These are phyloP conservation scores for Rhodomyrtus psidioides DNA, from an alignment of 441 rosid species.

Conservation along the genomic window DNA sequence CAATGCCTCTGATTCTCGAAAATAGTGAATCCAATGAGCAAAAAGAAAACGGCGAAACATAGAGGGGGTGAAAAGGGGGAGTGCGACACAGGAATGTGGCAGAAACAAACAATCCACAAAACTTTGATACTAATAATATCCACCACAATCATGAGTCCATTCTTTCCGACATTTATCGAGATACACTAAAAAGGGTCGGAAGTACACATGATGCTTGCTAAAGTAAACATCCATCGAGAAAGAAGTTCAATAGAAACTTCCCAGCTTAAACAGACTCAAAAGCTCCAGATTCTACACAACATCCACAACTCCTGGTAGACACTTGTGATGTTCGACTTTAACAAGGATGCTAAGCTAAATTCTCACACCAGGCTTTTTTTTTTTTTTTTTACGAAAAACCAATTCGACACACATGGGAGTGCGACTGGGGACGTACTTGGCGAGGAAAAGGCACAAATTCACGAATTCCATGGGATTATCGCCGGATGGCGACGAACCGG, in stretches of 20 bases:
- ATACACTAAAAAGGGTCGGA: not conserved
- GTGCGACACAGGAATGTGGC: not conserved
- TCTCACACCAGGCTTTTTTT: not conserved
- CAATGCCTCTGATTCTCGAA: conserved; percentile 66
- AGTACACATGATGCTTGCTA: not conserved
- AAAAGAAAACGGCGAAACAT: not conserved
- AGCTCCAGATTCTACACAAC: not conserved
- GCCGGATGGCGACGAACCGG: conserved; percentile 13
- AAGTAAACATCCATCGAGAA: not conserved
- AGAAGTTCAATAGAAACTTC: not conserved
- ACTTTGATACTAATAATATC: not conserved
- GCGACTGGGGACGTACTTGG: conserved; percentile 33
- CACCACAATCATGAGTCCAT: not conserved
- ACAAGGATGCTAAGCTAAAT: not conserved
- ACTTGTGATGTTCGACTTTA: not conserved
- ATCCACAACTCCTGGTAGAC: not conserved
- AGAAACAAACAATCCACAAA: not conserved
- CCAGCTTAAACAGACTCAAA: not conserved
- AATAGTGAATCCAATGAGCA: conserved; percentile 7
- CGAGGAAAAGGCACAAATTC: conserved; percentile 65
- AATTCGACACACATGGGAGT: too few relatives aligned
- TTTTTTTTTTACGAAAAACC: not conserved
- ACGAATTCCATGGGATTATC: conserved; percentile 25
- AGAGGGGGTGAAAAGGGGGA: not conserved
- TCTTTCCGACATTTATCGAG: not conserved